phyloP scores from a whole-genome alignment of 2,329 filamentous ascomycete genomes.

The Huntiella moniliformis region DNA sequence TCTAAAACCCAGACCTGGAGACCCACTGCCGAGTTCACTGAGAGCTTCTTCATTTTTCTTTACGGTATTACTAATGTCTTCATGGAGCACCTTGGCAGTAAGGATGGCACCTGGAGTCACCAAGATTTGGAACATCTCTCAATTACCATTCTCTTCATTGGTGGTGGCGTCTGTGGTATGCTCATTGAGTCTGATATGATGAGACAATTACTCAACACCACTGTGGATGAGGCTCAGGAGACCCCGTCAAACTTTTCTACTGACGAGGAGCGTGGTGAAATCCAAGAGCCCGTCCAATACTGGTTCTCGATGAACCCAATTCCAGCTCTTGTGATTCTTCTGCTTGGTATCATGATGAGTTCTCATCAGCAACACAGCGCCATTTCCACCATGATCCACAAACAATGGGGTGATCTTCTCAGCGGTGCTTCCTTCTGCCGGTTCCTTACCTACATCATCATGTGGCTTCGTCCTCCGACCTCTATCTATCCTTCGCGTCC shows the following conservation, averaged over 20 bases:
- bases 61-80: constrained; percentile 86
- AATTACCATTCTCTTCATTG: constrained; percentile 85
- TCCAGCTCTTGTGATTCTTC: constrained; percentile 66
- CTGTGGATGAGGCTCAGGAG: constrained; percentile 22
- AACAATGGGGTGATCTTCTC: constrained; percentile 79
- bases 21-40: constrained; percentile 72
- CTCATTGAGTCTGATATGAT: constrained; percentile 59
- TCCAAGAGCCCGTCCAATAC: constrained; percentile 44
- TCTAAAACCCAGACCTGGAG: constrained; percentile 39
- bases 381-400: constrained; percentile 80
- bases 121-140: constrained; percentile 81
- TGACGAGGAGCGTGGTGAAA: constrained; percentile 12
- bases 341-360: constrained; percentile 88
- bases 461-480: constrained; percentile 63
- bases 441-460: constrained; percentile 57
- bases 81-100: constrained; percentile 65
- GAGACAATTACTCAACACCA: constrained; percentile 45
- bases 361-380: constrained; percentile 71
- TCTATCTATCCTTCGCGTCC: constrained; percentile 69
- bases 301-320: constrained; percentile 69
- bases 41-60: constrained; percentile 75
- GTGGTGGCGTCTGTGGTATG: constrained; percentile 76
- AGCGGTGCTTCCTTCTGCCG: constrained; percentile 64
- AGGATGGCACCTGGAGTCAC: constrained; percentile 52
- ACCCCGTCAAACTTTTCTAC: constrained; percentile 27